These are phyloP conservation scores for Colletotrichum horii DNA, from an alignment of 2,329 filamentous ascomycete species.

Conservation along the genomic window DNA sequence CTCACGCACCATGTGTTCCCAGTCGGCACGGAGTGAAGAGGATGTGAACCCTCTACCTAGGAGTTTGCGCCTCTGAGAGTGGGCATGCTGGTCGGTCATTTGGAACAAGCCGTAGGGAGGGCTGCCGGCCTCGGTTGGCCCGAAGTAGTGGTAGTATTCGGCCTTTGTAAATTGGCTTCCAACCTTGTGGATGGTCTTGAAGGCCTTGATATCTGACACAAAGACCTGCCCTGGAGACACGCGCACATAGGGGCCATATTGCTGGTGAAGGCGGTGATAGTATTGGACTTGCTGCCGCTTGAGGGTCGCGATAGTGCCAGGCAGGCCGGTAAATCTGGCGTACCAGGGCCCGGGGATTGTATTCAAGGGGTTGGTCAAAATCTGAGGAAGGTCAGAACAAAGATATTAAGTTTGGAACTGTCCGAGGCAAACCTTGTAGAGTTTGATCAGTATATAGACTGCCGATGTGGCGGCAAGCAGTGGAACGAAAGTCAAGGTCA, in stretches of 20 bases:
- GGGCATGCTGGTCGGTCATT: background rate
- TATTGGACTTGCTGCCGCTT: background rate
- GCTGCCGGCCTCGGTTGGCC: background rate
- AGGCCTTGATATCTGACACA: background rate
- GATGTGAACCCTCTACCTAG: constrained; percentile 45
- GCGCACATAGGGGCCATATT: background rate
- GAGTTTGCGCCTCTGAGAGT: constrained; percentile 35
- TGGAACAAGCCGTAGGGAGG: background rate
- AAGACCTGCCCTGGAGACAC: background rate
- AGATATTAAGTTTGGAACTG: background rate
- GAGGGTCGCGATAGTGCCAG: background rate
- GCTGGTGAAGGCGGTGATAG: background rate
- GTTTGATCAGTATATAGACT: background rate
- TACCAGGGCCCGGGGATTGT: background rate
- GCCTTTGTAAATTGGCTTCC: background rate
- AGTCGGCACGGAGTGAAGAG: constrained; percentile 31
- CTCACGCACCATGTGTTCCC: constrained; percentile 36
- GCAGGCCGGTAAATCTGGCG: background rate
- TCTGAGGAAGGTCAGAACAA: background rate
- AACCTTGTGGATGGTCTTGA: background rate
- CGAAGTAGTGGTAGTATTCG: background rate
- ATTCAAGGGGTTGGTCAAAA: background rate
- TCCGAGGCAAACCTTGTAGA: background rate
- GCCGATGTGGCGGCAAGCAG: background rate
- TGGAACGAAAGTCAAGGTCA: background rate